Evolutionary conservation across 164 flowering plant species (phyloP).

Genomic region (Liquidambar formosana): DNA sequence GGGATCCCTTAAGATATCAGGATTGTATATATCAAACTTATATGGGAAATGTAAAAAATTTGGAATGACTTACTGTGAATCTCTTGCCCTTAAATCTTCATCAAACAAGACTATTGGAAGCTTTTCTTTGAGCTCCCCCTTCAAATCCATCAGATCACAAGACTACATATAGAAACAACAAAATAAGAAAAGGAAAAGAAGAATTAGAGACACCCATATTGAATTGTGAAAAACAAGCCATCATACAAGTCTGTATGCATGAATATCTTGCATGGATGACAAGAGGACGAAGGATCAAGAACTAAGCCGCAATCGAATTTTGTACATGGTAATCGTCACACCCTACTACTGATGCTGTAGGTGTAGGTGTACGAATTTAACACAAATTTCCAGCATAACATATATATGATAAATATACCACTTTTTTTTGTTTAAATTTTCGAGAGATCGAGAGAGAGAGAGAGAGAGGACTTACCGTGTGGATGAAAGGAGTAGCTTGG

Average conservation of each 20-base stretch:
- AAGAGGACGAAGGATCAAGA: too few relatives aligned
- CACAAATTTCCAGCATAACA: too few relatives aligned
- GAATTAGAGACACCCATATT: too few relatives aligned
- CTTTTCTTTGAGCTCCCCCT: constrained; percentile 53
- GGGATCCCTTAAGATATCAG: too few relatives aligned
- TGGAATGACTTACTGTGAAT: constrained; percentile 57
- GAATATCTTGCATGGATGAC: too few relatives aligned
- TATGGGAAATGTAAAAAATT: background rate
- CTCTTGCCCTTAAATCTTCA: constrained; percentile 54
- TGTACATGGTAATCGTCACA: too few relatives aligned
- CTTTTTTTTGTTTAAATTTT: background rate
- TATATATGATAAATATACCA: too few relatives aligned
- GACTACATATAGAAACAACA: constrained; percentile 32
- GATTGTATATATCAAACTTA: too few relatives aligned
- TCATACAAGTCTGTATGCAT: background rate
- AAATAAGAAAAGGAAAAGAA: constrained; percentile 1
- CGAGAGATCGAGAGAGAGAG: constrained; percentile 10
- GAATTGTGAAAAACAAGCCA: background rate
- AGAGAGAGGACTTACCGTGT: constrained; percentile 35
- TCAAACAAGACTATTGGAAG: constrained; percentile 59
- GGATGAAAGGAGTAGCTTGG: constrained; percentile 24
- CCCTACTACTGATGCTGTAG: too few relatives aligned
- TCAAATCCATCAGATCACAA: constrained; percentile 44
- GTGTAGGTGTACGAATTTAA: too few relatives aligned
- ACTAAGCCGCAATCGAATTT: too few relatives aligned